Base-by-base conservation (phyloP, 228 moss, liverwort and hornwort species). In the Sphagnum magellanicum region DNA sequence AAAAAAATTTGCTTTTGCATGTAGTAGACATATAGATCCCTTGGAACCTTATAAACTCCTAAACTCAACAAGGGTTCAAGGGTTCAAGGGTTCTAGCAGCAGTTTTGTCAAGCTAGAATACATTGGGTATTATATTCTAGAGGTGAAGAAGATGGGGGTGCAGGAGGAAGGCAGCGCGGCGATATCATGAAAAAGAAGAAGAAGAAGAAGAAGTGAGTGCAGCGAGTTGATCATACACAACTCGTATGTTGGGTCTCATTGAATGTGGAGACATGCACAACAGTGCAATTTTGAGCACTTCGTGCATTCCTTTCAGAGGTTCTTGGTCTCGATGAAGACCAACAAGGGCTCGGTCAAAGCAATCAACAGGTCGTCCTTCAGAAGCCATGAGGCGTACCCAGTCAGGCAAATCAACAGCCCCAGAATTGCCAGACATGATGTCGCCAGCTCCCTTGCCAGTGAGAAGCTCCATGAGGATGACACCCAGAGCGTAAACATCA, bases 401-500 rank as follows among this genome's bases (percentile, higher is more conserved):
- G 74, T 94, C 94, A 48, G 83, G 84, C 68, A 94, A 75, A 79
- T 94, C 94, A 12, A 94, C 88, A 13, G 88, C 82, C 16, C 88
- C 89, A 46, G 80, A 80, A 63, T 78, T 83, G 55, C 82, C 91
- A 72, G 86, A 83, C 76, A 91, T 84, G 51, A 89, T 88, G 64
- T 88, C 91, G 60, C 91, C 89, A 51, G 94, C 94, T 64, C 89
- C 85, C 76, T 88, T 91, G 48, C 94, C 91, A 15, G 94, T 94
- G 16, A 94, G 66, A 50, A 94, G 50, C 75, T 91, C 94, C 71
- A 94, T 77, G 65, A 94, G 68, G 59, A 94, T 81, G 49, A 94
- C 89, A 71, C 94, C 94, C 67, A 94, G 79, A 5, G 94, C 89
- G 69, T 87, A 94, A 32, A 94, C 91, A 74, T 94, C 94, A 15